phyloP scores from a whole-genome alignment of 129 eudicot genomes.

The Daucus carota region DH1_v3.0 NC_030381.2:51682001-51682500 shows the following conservation, averaged over 20 bases:
- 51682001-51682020: not conserved
- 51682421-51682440: slow-evolving; percentile 92
- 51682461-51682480: slow-evolving; percentile 79
- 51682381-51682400: slow-evolving; percentile 96
- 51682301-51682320: slow-evolving; percentile 34
- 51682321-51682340: slow-evolving; percentile 56
- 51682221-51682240: slow-evolving; percentile 52
- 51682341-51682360: slow-evolving; percentile 88
- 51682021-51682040: not conserved
- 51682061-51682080: not conserved
- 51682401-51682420: slow-evolving; percentile 92
- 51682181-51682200: slow-evolving; percentile 36
- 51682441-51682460: slow-evolving; percentile 92
- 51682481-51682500: slow-evolving; percentile 33
- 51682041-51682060: not conserved
- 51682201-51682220: slow-evolving; percentile 70
- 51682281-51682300: slow-evolving; percentile 38
- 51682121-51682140: not conserved
- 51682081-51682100: not conserved
- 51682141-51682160: not conserved
- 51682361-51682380: slow-evolving; percentile 96
- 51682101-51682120: not conserved
- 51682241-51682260: slow-evolving; percentile 39
- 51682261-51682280: slow-evolving; percentile 38
- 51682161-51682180: not conserved